A percentile compares a stretch with the other conserved stretches of the same genome.
Evolutionary conservation across 306 rosid genomes (phyloP).

Genomic region (Malus domestica): DNA sequence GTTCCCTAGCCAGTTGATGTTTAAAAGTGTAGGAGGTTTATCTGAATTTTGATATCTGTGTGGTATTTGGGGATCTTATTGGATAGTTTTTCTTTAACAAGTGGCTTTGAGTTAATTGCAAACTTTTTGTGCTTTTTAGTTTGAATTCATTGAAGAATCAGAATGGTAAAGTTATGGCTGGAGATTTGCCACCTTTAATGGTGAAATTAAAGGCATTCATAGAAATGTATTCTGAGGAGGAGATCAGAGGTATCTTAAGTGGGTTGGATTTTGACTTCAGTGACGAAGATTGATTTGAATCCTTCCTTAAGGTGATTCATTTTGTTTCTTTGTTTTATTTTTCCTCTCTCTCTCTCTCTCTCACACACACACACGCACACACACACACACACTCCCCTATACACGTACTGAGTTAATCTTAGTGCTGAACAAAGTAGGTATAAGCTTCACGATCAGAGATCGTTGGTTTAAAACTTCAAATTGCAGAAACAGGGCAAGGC

Average conservation of each 20-base stretch:
- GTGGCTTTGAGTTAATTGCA: neutral
- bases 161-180: constrained; percentile 59
- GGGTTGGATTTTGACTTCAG: constrained; percentile 49
- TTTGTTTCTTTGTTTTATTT: neutral
- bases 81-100: constrained; percentile 4
- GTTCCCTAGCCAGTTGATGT: neutral
- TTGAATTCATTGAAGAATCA: constrained; percentile 47
- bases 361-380: neutral
- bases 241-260: constrained; percentile 52
- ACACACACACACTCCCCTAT: neutral
- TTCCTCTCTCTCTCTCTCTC: neutral
- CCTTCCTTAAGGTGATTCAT: constrained; percentile 67
- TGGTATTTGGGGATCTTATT: neutral
- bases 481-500: neutral
- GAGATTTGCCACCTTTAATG: constrained; percentile 68
- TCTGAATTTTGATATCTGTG: constrained; percentile 5
- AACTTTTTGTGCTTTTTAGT: constrained; percentile 37
- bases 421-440: neutral
- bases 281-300: constrained; percentile 37
- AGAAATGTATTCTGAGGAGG: constrained; percentile 58
- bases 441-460: neutral
- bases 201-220: constrained; percentile 53
- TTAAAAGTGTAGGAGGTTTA: neutral
- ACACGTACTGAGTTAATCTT: neutral
- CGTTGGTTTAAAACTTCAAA: neutral